phyloP scores from a whole-genome alignment of 352 stramenopile species.

The Phytophthora fragariaefolia region DNA sequence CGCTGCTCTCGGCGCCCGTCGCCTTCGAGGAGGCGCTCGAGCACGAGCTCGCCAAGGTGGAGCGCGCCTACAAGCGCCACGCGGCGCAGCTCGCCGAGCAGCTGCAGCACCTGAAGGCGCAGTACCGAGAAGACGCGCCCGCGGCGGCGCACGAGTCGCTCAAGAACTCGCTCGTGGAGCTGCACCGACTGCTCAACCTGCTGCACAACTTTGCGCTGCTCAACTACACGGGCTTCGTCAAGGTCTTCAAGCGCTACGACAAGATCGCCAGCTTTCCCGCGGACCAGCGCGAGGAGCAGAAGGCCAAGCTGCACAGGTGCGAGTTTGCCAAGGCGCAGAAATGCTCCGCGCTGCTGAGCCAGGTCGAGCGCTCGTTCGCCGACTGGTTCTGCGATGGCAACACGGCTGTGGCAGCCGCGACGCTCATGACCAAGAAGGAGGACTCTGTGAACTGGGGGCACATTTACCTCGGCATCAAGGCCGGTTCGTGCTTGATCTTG shows the following conservation, averaged over 20 bases:
- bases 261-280: constrained; percentile 46
- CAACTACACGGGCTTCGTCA: constrained; percentile 98
- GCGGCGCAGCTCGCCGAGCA: constrained; percentile 81
- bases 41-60: constrained; percentile 90
- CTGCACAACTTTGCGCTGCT: constrained; percentile 97
- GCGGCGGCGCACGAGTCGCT: constrained; percentile 88
- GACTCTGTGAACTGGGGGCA: constrained; percentile 81
- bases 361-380: constrained; percentile 76
- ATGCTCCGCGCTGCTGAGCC: constrained; percentile 55
- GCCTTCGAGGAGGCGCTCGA: constrained; percentile 89
- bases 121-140: constrained; percentile 66
- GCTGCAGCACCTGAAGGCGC: constrained; percentile 82
- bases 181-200: constrained; percentile 94
- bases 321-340: constrained; percentile 64
- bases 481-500: constrained; percentile 78
- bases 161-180: constrained; percentile 92
- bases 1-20: constrained; percentile 33
- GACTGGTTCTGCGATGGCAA: constrained; percentile 83
- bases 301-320: constrained; percentile 56
- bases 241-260: constrained; percentile 98
- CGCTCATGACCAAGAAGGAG: constrained; percentile 80
- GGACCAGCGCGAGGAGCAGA: constrained; percentile 50
- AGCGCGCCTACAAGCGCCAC: constrained; percentile 92
- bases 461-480: constrained; percentile 89
- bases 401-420: constrained; percentile 71